Evolutionary conservation across 768 basidiomycete species (phyloP), one percentile per base, ranked within the genome.

Genomic region (Hygrophoropsis aurantiaca): DNA sequence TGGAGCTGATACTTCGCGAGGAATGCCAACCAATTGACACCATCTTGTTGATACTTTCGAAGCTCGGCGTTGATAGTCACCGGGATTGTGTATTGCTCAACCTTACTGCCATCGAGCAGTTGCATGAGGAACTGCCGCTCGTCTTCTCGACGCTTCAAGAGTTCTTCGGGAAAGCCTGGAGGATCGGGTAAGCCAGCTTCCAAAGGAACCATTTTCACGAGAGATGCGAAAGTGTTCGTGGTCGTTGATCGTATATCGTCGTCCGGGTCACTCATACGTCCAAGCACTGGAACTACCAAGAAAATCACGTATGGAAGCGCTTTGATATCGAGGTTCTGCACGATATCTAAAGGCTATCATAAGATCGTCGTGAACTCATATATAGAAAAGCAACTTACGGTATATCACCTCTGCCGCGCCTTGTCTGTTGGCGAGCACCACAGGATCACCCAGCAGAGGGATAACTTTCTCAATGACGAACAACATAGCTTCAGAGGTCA

Each of bases 101-200:
- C 93, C 66, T 98, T 97, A 58, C 78, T 87, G 11, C 97, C 97
- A 59, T 97, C 97, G 26, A 99, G 81, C 8, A 99, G 76, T 62
- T 99, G 97, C 35, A 82, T 85, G 37, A 99, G 72, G 70, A 99
- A 98, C 55, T 89, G 84, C 30, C 97, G 81, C 64, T 99, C 95
- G 1, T 79, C 77, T 42, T 93, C 85, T 20, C 94, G 82, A 46
- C 87, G 88, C 57, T 85, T 86, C 20, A 98, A 71, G 8, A 98
- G 73, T 43, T 94, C 93, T 25, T 82, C 80, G 0, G 97, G 84
- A 70, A 99, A 97, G 20, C 88, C 90, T 3, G 85, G 85, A 23
- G 97, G 95, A 61, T 97, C 94, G 11, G 97, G 97, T n/a, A 98
- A 72, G 47, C 95, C 97, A 57, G 92, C 91, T 80, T 98, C 97